These are phyloP conservation scores for Sanguinoderma infundibulare DNA, from an alignment of 1,284 basidiomycete genomes.

Conservation along the genomic window DNA sequence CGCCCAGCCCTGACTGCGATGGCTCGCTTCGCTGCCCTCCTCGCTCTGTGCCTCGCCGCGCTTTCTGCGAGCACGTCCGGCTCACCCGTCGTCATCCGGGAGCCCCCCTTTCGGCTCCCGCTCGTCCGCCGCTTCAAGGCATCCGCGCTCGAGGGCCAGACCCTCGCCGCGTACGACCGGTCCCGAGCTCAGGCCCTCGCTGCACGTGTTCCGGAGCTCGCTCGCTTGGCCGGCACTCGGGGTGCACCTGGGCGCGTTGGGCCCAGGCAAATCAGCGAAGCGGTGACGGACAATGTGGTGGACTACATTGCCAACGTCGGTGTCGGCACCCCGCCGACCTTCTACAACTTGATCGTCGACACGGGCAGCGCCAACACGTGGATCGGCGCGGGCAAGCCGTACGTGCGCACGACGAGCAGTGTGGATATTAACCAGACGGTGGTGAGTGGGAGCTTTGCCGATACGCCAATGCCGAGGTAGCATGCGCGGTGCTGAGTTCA, in stretches of 20 bases:
- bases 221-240: constrained; percentile 14
- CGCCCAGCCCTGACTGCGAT: no score
- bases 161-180: constrained; percentile 26
- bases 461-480: background rate
- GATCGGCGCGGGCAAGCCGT: constrained; percentile 49
- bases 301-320: constrained; percentile 25
- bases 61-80: background rate
- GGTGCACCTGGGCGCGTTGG: constrained; percentile 4
- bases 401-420: constrained; percentile 49
- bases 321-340: constrained; percentile 27
- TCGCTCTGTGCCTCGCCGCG: background rate
- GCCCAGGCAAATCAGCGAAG: background rate
- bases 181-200: constrained; percentile 26
- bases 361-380: constrained; percentile 55
- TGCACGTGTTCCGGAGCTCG: constrained; percentile 31
- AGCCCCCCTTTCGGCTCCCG: constrained; percentile 20
- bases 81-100: background rate
- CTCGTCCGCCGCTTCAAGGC: constrained; percentile 29
- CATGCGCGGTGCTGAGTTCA: background rate
- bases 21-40: background rate
- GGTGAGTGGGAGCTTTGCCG: constrained; percentile 5
- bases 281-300: constrained; percentile 24
- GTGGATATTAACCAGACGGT: constrained; percentile 17
- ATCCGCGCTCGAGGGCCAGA: constrained; percentile 16
- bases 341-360: constrained; percentile 25